phyloP scores from a whole-genome alignment of 768 basidiomycete species.

The Hygrocybe coccinea region DNA sequence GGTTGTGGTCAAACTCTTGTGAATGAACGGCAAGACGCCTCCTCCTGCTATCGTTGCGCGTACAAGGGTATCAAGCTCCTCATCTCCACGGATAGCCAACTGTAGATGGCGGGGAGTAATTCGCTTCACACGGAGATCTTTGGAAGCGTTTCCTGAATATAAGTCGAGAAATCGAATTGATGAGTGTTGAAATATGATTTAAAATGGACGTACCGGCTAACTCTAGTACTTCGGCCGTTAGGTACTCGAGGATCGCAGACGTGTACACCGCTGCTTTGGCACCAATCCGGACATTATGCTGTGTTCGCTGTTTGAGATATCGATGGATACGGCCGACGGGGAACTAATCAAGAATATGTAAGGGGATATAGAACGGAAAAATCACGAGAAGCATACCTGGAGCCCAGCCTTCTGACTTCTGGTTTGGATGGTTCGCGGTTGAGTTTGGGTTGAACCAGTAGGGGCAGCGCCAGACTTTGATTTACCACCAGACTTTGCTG shows the following conservation, averaged over 20 bases:
- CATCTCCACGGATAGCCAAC: constrained; percentile 93
- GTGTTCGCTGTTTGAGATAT: constrained; percentile 87
- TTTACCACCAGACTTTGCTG: constrained; percentile 56
- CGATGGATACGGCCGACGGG: constrained; percentile 97
- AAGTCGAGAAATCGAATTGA: not conserved
- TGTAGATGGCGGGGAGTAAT: constrained; percentile 95
- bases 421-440: constrained; percentile 32
- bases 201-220: constrained; percentile 67
- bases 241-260: constrained; percentile 92
- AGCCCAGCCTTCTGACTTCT: constrained; percentile 83
- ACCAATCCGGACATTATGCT: constrained; percentile 91
- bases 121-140: constrained; percentile 95
- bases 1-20: constrained; percentile 68
- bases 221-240: constrained; percentile 94
- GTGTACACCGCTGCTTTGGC: constrained; percentile 98
- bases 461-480: constrained; percentile 47
- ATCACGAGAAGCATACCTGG: constrained; percentile 48
- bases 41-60: constrained; percentile 91
- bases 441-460: constrained; percentile 38
- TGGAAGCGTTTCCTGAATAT: constrained; percentile 82
- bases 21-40: constrained; percentile 84
- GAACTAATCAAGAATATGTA: constrained; percentile 50
- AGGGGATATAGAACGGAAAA: not conserved
- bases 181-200: not conserved
- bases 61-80: constrained; percentile 94